Conservation (phyloP, 2,329 filamentous ascomycete genomes). For the Neonectria magnoliae region DNA sequence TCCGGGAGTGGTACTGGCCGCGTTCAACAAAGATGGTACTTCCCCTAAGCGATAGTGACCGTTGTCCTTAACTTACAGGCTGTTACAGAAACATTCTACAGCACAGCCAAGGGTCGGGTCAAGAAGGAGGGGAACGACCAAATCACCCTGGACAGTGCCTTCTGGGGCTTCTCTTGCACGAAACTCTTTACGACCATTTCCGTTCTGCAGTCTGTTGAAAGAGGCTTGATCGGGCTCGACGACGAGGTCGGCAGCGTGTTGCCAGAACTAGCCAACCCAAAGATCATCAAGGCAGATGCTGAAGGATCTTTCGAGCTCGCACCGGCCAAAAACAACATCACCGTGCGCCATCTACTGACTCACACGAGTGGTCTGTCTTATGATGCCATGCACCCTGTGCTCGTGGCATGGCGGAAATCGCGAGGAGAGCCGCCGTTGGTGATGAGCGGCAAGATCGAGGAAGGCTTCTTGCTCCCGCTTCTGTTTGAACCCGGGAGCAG, state of each 20-base stretch:
- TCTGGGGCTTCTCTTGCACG: slow-evolving; percentile 14
- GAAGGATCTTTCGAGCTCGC: not conserved
- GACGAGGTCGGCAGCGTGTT: slow-evolving; percentile 2
- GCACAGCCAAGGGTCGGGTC: not conserved
- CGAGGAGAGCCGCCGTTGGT: slow-evolving; percentile 12
- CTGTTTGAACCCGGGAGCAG: slow-evolving; percentile 19
- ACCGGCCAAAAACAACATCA: slow-evolving; percentile 8
- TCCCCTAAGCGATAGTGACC: not conserved
- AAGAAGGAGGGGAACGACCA: not conserved
- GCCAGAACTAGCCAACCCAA: slow-evolving; percentile 1
- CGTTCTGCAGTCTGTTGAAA: slow-evolving; percentile 17
- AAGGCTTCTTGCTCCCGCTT: slow-evolving; percentile 15
- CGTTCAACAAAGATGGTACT: slow-evolving; percentile 13
- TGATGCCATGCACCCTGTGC: slow-evolving; percentile 20
- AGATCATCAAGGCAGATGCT: not conserved
- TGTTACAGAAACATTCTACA: slow-evolving; percentile 1
- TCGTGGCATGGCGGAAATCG: slow-evolving; percentile 17
- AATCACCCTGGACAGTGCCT: slow-evolving; percentile 6
- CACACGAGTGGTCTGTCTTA: slow-evolving; percentile 20
- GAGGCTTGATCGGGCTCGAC: slow-evolving; percentile 8
- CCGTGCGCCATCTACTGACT: slow-evolving; percentile 13
- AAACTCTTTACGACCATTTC: slow-evolving; percentile 14
- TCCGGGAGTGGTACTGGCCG: slow-evolving; percentile 13
- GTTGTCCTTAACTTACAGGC: not conserved
- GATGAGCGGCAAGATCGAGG: slow-evolving; percentile 13